phyloP scores from a whole-genome alignment of 192 early-diverging fungal species.

The Coemansia sp. region DNA sequence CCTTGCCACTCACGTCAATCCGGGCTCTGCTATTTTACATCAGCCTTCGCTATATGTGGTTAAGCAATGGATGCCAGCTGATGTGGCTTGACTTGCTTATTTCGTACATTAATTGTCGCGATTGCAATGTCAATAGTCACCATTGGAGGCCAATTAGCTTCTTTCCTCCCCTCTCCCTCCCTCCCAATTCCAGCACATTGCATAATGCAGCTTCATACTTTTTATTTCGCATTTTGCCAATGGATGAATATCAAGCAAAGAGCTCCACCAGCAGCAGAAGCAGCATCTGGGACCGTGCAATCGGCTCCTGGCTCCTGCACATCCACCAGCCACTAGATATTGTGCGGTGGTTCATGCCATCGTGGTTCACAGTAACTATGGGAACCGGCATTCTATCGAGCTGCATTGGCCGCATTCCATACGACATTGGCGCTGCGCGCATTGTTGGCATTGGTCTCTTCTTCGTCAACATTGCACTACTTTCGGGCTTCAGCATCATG shows the following conservation, averaged over 20 bases:
- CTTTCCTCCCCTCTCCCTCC: too few relatives aligned
- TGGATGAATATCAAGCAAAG: not conserved
- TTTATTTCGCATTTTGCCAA: not conserved
- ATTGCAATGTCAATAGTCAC: too few relatives aligned
- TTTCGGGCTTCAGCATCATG: slow-evolving; percentile 16
- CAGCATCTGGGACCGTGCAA: not conserved
- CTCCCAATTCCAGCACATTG: too few relatives aligned
- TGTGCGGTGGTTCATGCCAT: slow-evolving; percentile 53
- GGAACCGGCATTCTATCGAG: slow-evolving; percentile 56
- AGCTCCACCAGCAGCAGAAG: not conserved
- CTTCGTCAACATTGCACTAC: slow-evolving; percentile 33
- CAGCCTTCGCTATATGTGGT: not conserved
- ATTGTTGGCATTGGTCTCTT: slow-evolving; percentile 29
- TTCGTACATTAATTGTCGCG: too few relatives aligned
- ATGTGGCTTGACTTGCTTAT: not conserved
- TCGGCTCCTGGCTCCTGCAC: slow-evolving; percentile 2
- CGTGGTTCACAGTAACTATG: slow-evolving; percentile 58
- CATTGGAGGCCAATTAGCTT: too few relatives aligned
- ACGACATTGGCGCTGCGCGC: slow-evolving; percentile 6
- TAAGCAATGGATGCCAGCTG: not conserved
- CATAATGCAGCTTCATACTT: too few relatives aligned
- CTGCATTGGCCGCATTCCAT: slow-evolving; percentile 34
- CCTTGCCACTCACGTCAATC: too few relatives aligned
- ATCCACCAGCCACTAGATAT: slow-evolving; percentile 8
- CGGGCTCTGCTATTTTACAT: not conserved